A percentile compares a stretch with the other conserved stretches of the same genome.
phyloP scores from a whole-genome alignment of 2,329 filamentous ascomycete species.

The Xylogone sp. region DNA sequence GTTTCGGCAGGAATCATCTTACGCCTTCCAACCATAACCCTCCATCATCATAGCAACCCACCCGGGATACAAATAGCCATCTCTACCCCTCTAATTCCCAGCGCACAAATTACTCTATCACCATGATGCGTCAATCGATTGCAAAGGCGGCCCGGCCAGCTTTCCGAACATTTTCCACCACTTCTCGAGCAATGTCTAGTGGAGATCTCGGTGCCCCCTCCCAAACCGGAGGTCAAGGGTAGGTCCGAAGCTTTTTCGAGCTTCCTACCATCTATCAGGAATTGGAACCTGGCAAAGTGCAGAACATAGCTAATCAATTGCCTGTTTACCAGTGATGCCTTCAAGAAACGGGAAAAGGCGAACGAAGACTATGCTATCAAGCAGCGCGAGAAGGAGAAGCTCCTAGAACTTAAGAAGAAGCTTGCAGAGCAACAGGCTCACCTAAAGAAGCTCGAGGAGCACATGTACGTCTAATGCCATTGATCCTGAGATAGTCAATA shows the following conservation, averaged over 20 bases:
- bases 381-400: conserved; percentile 88
- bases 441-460: conserved; percentile 77
- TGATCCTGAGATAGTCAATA: background rate
- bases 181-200: conserved; percentile 50
- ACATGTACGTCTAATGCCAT: conserved; percentile 62
- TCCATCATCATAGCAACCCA: conserved; percentile 7
- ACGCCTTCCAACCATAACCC: conserved; percentile 17
- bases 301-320: conserved; percentile 12
- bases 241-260: conserved; percentile 2
- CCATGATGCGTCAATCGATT: conserved; percentile 62
- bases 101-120: conserved; percentile 20
- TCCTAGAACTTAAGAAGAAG: conserved; percentile 68
- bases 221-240: conserved; percentile 16
- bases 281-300: conserved; percentile 9
- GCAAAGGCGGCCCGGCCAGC: conserved; percentile 44
- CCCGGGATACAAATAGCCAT: conserved; percentile 10
- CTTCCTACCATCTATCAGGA: background rate
- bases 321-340: conserved; percentile 66
- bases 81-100: conserved; percentile 9
- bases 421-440: conserved; percentile 76
- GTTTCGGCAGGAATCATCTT: conserved; percentile 15
- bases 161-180: conserved; percentile 36
- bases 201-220: conserved; percentile 49
- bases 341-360: conserved; percentile 87
- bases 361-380: conserved; percentile 81